Conservation (phyloP, 202 grass and related monocot species). For the Brachypodium distachyon region DNA sequence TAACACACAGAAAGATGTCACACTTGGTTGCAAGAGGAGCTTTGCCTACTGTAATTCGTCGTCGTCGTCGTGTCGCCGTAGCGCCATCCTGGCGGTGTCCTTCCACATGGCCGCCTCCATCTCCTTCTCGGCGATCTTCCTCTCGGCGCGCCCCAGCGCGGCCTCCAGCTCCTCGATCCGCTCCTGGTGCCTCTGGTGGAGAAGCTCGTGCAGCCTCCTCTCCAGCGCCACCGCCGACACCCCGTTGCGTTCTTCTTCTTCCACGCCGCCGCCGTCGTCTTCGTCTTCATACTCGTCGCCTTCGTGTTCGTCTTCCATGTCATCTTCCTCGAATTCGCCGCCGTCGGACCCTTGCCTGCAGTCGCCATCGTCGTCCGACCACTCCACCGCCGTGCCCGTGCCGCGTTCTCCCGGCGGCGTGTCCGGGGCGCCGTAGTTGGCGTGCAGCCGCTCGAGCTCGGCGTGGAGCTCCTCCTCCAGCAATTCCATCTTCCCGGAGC, state of each 20-base stretch:
- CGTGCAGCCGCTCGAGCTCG: slow-evolving; percentile 46
- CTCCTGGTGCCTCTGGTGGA: slow-evolving; percentile 56
- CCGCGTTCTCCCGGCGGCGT: background rate
- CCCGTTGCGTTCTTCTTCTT: too few relatives aligned
- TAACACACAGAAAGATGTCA: background rate
- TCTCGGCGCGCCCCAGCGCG: slow-evolving; percentile 39
- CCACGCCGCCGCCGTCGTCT: background rate
- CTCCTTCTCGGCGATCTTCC: slow-evolving; percentile 59
- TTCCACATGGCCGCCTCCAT: slow-evolving; percentile 51
- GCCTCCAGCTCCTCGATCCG: slow-evolving; percentile 68
- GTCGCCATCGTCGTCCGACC: background rate
- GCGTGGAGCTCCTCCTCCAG: slow-evolving; percentile 62
- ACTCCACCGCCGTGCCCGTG: background rate
- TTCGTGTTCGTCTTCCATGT: background rate
- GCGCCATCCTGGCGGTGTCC: slow-evolving; percentile 31
- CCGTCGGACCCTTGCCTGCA: background rate
- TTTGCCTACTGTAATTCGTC: background rate
- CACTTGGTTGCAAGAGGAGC: background rate
- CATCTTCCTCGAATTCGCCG: background rate
- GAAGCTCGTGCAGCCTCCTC: slow-evolving; percentile 70
- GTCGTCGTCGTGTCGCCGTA: background rate
- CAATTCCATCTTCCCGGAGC: slow-evolving; percentile 35
- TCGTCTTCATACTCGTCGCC: slow-evolving; percentile 6
- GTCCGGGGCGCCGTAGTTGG: background rate
- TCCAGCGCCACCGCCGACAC: slow-evolving; percentile 64